Evolutionary conservation across 2,329 filamentous ascomycete genomes (phyloP).

Genomic region (Aspergillus udagawae): DNA sequence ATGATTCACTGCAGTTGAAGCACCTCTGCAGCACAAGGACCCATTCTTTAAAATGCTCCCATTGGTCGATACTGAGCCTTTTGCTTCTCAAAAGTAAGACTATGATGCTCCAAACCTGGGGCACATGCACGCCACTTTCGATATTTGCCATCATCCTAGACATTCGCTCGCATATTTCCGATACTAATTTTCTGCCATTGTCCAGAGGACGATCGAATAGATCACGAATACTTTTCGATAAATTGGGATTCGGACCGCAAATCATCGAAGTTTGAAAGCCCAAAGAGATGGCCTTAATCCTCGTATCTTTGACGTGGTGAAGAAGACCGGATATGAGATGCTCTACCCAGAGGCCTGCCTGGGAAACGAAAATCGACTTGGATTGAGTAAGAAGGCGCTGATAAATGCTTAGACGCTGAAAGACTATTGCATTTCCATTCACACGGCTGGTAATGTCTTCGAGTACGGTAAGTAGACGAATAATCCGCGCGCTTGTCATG

Average conservation of each 20-base stretch:
- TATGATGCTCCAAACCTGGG: conserved; percentile 83
- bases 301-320: conserved; percentile 71
- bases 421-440: conserved; percentile 75
- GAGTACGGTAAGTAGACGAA: conserved; percentile 66
- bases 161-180: conserved; percentile 65
- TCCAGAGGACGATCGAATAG: conserved; percentile 49
- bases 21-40: conserved; percentile 74
- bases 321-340: conserved; percentile 80
- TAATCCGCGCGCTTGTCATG: conserved; percentile 68
- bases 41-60: conserved; percentile 72
- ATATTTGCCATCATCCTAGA: conserved; percentile 61
- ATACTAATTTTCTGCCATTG: conserved; percentile 60
- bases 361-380: conserved; percentile 63
- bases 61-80: conserved; percentile 57
- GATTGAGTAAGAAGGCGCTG: conserved; percentile 70
- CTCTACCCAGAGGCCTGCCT: conserved; percentile 71
- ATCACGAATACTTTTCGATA: conserved; percentile 60
- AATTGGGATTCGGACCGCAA: conserved; percentile 64
- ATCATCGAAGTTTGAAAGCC: conserved; percentile 66
- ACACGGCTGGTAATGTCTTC: conserved; percentile 69
- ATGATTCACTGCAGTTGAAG: conserved; percentile 72
- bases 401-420: conserved; percentile 74
- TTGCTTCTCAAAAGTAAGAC: conserved; percentile 68
- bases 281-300: conserved; percentile 67
- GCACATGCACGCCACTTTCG: conserved; percentile 63